Evolutionary conservation across 495 filamentous ascomycete species (phyloP), one percentile per base, ranked within the genome.

Genomic region (Penicillium bialowiezense): DNA sequence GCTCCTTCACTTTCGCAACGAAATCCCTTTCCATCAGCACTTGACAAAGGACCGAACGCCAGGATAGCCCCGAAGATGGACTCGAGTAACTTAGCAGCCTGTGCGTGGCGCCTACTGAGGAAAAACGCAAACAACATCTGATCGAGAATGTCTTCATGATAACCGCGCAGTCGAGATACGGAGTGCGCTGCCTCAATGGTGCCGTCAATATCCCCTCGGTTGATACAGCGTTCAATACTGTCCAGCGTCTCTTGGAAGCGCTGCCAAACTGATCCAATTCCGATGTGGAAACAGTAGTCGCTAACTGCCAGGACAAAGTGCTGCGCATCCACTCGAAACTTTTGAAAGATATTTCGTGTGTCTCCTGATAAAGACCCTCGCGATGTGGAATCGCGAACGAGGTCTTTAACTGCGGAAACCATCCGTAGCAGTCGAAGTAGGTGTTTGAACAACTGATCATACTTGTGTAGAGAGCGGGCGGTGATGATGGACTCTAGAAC

Each of bases 401-500:
- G 74, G 52, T 84, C 78, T 39, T 85, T 83, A 8, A 84, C 83
- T 7, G 91, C 85, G 42, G 86, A 91, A 0, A 87, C 70, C 85
- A 97, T 88, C 3, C 93, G 83, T 3, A 87, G 63, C 0, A 92
- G 68, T 2, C 90, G 82, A 1, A 98, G 77, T 2, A 96, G 68
- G 10, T 89, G 70, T 48, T 81, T 86, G 71, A 95, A 96, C 15
- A 96, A 77, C 20, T 70, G 72, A 60, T 98, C 93, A 58, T 96
- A 97, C 56, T 87, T 89, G 15, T 81, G 63, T 10, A 98, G 71
- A 1, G 83, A 72, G 1, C 68, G 61, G 0, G 79, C 69, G 0
- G 88, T 88, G 19, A 98, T 84, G 44, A 97, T 75, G 0, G 82
- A 70, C 29, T 85, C 81, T 1, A 98, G 75, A 2, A 87, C 80